Base-by-base conservation (phyloP, 2,329 filamentous ascomycete species). In the Clonostachys rhizophaga region DNA sequence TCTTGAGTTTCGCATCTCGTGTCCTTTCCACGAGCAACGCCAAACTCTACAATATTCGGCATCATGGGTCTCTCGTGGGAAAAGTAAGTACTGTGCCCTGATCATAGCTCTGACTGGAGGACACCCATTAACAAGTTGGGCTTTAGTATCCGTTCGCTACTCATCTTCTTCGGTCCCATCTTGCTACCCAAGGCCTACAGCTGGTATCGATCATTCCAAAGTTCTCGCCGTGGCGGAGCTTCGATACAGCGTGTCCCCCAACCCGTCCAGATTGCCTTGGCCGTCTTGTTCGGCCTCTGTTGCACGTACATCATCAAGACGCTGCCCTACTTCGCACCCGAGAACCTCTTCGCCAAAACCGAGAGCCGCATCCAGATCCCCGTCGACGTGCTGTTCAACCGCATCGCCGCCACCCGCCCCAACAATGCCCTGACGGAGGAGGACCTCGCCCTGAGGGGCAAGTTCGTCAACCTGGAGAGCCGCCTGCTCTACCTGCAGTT, bases 361-460 rank as follows among this genome's bases (percentile, higher is more conserved):
- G 75, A 83, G 48, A 94, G 89, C 44, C 88, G 91, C 34, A 81
- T 97, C 16, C 87, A 91, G 58, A 92, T 88, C 40, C 84, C 90
- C n/a, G 85, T 81, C 40, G 88, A 92, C 60, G 84, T 95, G 34
- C 77, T 97, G 50, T 94, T 96, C 66, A 82, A 79, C 49, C 87
- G 92, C 14, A 76, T 97, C 10, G 67, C 76, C 5, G 64, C 75
- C 3, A 60, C 85, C 2, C 78, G 85, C 0, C 70, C 76, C 1
- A 55, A 54, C 35, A 55, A 56, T 39, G 54, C 55, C 10, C 72
- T 89, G 3, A 84, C 80, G 0, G 52, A 67, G 0, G 50, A 63
- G 12, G 91, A 97, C 67, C 72, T 80, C 44, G 67, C 75, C 20
- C 75, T 97, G 10, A 78, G 83, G 45, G 68, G 72, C 24, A 84